These are phyloP conservation scores for Penicillium hordei DNA, from an alignment of 2,329 filamentous ascomycete genomes.

Conservation along the genomic window DNA sequence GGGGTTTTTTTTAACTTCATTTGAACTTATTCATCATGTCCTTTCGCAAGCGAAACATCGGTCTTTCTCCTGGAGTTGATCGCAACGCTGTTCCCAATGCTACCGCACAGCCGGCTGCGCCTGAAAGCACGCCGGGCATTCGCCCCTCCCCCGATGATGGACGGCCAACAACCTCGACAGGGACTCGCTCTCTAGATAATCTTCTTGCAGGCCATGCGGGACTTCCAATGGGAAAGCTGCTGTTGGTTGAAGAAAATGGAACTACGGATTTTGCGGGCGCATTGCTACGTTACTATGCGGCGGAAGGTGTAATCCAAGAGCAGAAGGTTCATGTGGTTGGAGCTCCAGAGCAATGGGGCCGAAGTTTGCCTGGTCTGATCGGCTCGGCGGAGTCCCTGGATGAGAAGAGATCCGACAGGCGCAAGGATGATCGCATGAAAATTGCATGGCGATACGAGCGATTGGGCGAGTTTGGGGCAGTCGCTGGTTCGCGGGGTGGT, in stretches of 20 bases:
- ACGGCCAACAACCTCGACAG: conserved; percentile 84
- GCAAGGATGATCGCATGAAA: conserved; percentile 80
- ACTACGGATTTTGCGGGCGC: conserved; percentile 92
- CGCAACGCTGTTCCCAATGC: conserved; percentile 34
- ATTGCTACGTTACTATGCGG: conserved; percentile 82
- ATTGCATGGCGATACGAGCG: conserved; percentile 98
- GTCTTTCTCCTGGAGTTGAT: conserved; percentile 47
- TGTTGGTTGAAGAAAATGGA: conserved; percentile 83
- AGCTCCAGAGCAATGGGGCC: conserved; percentile 73
- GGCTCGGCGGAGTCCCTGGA: conserved; percentile 50
- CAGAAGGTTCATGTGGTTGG: conserved; percentile 86
- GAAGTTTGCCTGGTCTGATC: conserved; percentile 75
- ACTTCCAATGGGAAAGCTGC: conserved; percentile 73
- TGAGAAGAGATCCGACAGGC: conserved; percentile 39
- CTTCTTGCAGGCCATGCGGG: conserved; percentile 85
- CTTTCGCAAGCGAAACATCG: conserved; percentile 67
- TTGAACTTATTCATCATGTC: conserved; percentile 51
- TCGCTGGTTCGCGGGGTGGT: conserved; percentile 59
- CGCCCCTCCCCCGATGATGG: conserved; percentile 88
- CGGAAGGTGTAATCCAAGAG: conserved; percentile 87
- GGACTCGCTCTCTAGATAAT: conserved; percentile 79
- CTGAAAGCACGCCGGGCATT: conserved; percentile 53
- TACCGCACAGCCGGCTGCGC: conserved; percentile 29
- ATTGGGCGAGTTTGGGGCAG: conserved; percentile 67
- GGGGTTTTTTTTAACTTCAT: neutral